A percentile compares a stretch with the other conserved stretches of the same genome.
Conservation (phyloP, 2,329 filamentous ascomycete genomes). For the Diaporthe amygdali region DNA sequence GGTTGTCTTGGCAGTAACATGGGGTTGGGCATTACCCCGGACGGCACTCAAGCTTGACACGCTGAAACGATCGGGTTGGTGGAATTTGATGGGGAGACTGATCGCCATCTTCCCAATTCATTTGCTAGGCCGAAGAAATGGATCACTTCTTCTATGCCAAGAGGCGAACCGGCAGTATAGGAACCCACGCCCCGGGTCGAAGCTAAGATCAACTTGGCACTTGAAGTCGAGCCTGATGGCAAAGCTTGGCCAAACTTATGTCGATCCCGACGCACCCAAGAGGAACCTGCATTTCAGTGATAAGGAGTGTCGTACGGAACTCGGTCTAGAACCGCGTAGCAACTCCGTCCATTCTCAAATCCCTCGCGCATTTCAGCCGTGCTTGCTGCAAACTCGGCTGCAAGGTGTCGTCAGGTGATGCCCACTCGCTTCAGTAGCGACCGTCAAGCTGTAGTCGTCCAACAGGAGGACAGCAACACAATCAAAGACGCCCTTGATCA, state of each 20-base stretch:
- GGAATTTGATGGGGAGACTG: background rate
- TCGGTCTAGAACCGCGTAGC: background rate
- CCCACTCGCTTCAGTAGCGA: background rate
- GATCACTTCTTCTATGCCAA: background rate
- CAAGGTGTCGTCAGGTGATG: background rate
- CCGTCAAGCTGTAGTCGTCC: background rate
- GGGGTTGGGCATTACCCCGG: background rate
- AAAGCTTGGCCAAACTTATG: constrained; percentile 8
- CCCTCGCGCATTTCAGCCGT: background rate
- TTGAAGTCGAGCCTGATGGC: background rate
- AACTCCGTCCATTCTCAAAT: background rate
- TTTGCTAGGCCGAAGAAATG: background rate
- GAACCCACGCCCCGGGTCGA: background rate
- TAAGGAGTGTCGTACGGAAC: background rate
- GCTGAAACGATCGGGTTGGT: constrained; percentile 4
- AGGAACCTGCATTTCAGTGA: background rate
- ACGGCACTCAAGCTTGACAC: constrained; percentile 7
- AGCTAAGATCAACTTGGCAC: constrained; percentile 1
- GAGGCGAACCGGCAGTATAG: background rate
- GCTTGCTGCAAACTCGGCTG: background rate
- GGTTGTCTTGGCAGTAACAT: constrained; percentile 4
- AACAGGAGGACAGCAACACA: background rate
- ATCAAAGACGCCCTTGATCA: background rate
- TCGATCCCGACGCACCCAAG: background rate
- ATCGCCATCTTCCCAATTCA: constrained; percentile 2